Evolutionary conservation across 2,329 filamentous ascomycete genomes (phyloP).

Genomic region (Falciphora oryzae): DNA sequence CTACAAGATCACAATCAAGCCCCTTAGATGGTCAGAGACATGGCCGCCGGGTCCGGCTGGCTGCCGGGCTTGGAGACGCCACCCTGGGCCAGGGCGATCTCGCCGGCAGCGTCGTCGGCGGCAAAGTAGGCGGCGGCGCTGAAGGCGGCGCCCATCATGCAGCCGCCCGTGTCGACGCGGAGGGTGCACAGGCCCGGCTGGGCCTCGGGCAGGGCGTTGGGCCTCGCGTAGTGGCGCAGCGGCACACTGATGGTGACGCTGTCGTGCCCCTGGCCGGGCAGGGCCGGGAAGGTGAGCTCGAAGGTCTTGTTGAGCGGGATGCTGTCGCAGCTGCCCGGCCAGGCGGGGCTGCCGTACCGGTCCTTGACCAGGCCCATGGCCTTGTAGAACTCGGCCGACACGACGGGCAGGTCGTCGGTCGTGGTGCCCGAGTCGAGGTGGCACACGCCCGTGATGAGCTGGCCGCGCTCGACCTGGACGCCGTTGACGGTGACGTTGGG

Average conservation of each 20-base stretch:
- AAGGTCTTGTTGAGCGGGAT: constrained; percentile 23
- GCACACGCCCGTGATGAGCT: constrained; percentile 15
- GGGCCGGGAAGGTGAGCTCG: constrained; percentile 21
- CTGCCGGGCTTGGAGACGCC: constrained; percentile 22
- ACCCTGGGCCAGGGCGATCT: constrained; percentile 28
- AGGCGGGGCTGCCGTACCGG: constrained; percentile 18
- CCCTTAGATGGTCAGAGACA: constrained; percentile 3
- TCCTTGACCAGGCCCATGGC: constrained; percentile 15
- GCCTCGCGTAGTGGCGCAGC: constrained; percentile 26
- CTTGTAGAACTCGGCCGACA: constrained; percentile 17
- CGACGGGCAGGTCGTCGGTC: constrained; percentile 20
- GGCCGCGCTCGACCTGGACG: constrained; percentile 14
- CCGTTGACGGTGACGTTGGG: constrained; percentile 20
- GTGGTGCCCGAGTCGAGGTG: constrained; percentile 27
- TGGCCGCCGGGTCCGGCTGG: constrained; percentile 5
- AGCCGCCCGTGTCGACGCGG: constrained; percentile 21
- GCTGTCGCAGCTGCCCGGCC: constrained; percentile 23
- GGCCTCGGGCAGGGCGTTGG: constrained; percentile 18
- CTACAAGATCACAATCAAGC: no score
- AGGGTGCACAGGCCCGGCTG: constrained; percentile 20
- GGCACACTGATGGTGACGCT: constrained; percentile 24
- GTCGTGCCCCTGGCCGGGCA: constrained; percentile 17
- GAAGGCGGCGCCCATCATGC: constrained; percentile 27
- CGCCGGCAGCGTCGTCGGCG: constrained; percentile 24
- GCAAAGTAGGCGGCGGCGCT: constrained; percentile 25